Percentiles rank a stretch among this genome's conserved stretches.
These are phyloP conservation scores for Debaryomyces sp. DNA, from an alignment of 1,139 yeast genomes.

Conservation along the genomic window DNA sequence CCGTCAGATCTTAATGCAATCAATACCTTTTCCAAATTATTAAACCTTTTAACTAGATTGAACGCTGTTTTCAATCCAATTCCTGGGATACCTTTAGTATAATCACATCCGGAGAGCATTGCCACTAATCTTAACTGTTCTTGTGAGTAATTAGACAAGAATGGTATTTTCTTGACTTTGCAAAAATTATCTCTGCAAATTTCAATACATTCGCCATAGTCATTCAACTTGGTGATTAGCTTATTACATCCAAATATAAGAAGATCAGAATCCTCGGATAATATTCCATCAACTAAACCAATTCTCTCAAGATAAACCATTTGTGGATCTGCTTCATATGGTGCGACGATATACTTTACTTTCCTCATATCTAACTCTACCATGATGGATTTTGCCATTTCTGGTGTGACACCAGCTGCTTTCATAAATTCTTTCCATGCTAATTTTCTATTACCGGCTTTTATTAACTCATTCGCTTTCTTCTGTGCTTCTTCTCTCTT, in stretches of 20 bases:
- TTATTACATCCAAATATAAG: conserved; percentile 82
- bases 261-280: conserved; percentile 94
- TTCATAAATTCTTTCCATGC: conserved; percentile 76
- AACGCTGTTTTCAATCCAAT: conserved; percentile 84
- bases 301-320: conserved; percentile 83
- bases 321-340: conserved; percentile 98
- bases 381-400: conserved; percentile 87
- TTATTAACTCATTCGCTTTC: conserved; percentile 53
- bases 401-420: conserved; percentile 85
- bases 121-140: conserved; percentile 77
- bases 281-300: conserved; percentile 80
- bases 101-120: conserved; percentile 93
- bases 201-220: conserved; percentile 74
- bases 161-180: conserved; percentile 48
- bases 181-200: conserved; percentile 58
- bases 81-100: conserved; percentile 82
- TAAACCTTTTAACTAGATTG: conserved; percentile 54
- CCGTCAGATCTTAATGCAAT: conserved; percentile 65
- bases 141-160: conserved; percentile 46
- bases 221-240: conserved; percentile 80
- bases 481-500: conserved; percentile 60
- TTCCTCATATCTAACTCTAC: conserved; percentile 62
- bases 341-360: conserved; percentile 86
- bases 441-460: conserved; percentile 53
- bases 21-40: conserved; percentile 56